These are phyloP conservation scores for Trichosporon sp. DNA, from an alignment of 1,284 basidiomycete genomes.

Conservation along the genomic window DNA sequence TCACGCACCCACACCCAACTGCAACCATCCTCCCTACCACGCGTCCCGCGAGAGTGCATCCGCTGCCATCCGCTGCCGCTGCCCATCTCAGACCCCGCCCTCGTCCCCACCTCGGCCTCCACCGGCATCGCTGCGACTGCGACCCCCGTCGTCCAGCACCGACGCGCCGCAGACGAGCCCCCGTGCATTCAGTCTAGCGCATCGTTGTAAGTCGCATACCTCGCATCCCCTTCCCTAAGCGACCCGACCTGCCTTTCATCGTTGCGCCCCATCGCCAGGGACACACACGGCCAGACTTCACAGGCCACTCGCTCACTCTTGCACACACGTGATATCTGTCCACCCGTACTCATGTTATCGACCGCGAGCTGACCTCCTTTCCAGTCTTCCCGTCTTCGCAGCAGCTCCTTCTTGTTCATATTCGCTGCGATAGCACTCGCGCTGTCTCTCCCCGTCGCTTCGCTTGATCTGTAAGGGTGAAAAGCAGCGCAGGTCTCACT, in stretches of 20 bases:
- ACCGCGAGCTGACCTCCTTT: background rate
- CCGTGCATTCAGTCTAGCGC: background rate
- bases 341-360: background rate
- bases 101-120: background rate
- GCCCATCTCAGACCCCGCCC: background rate
- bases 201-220: conserved; percentile 5
- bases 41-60: background rate
- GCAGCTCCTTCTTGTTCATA: background rate
- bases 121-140: background rate
- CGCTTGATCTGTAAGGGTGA: background rate
- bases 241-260: background rate
- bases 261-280: conserved; percentile 6
- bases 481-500: background rate
- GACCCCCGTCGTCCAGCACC: background rate
- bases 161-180: background rate
- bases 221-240: background rate
- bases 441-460: background rate
- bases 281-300: background rate
- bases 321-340: conserved; percentile 2
- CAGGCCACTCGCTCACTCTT: background rate
- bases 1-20: background rate
- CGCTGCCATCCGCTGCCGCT: conserved; percentile 13
- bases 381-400: background rate
- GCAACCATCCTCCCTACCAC: background rate
- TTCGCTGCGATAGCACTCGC: background rate